phyloP scores from a whole-genome alignment of 495 filamentous ascomycete genomes.

The Trichoderma erinaceum region DNA sequence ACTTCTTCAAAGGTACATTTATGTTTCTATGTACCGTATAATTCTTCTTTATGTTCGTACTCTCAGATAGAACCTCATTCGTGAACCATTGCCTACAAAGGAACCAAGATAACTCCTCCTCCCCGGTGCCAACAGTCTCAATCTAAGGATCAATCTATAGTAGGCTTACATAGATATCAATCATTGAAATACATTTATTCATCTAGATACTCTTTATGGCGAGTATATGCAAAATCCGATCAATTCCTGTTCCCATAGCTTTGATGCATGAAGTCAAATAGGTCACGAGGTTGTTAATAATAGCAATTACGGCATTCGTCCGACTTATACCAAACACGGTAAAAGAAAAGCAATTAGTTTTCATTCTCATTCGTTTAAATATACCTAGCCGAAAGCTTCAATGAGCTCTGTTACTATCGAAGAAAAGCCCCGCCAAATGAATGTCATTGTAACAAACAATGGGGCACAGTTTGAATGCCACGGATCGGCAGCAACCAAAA shows the following conservation, averaged over 20 bases:
- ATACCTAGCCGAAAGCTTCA: neutral
- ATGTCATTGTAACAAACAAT: neutral
- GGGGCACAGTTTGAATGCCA: neutral
- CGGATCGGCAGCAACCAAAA: neutral
- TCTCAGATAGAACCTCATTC: too few relatives aligned
- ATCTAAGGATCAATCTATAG: too few relatives aligned
- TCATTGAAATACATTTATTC: too few relatives aligned
- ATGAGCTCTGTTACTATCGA: neutral
- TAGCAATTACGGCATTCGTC: neutral
- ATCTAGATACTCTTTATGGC: too few relatives aligned
- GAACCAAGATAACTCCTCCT: too few relatives aligned
- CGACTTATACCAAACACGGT: neutral
- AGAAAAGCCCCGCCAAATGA: neutral
- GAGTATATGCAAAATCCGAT: neutral
- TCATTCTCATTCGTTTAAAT: neutral
- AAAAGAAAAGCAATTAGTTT: neutral
- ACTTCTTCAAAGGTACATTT: too few relatives aligned
- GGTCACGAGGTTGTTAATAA: constrained; percentile 5
- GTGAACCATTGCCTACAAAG: too few relatives aligned
- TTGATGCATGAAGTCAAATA: neutral
- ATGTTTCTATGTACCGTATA: too few relatives aligned
- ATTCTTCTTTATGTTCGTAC: too few relatives aligned
- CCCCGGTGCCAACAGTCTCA: too few relatives aligned
- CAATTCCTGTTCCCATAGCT: neutral
- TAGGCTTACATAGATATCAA: too few relatives aligned